Evolutionary conservation across 352 stramenopile species (phyloP).

Genomic region (Phytopythium montanum): DNA sequence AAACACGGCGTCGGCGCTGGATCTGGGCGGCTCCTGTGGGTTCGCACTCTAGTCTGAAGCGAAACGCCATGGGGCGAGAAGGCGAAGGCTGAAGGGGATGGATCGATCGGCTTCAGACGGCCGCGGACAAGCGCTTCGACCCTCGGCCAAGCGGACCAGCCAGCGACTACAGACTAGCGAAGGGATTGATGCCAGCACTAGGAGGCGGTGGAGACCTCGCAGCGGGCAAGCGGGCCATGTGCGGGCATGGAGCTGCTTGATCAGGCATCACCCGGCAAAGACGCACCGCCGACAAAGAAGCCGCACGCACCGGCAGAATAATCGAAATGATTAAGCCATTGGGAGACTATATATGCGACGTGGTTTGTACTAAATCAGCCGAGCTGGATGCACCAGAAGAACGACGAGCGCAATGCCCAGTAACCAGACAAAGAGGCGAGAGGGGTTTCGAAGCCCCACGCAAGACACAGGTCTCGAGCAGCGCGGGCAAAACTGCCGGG

Average conservation of each 20-base stretch:
- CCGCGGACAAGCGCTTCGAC: neutral
- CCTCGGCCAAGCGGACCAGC: neutral
- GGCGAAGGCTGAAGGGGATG: neutral
- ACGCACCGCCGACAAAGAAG: constrained; percentile 1
- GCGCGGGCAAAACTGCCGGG: no score
- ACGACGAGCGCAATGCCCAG: neutral
- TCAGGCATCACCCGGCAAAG: neutral
- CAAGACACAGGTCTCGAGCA: no score
- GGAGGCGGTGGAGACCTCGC: neutral
- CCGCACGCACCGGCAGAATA: constrained; percentile 1
- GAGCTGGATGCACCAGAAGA: neutral
- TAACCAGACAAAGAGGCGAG: neutral
- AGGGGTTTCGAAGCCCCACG: no score
- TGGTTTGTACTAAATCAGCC: neutral
- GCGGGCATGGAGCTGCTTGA: neutral
- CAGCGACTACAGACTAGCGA: no score
- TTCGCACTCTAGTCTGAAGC: neutral
- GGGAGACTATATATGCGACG: neutral
- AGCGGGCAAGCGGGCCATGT: no score
- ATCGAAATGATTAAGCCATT: neutral
- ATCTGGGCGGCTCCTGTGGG: neutral
- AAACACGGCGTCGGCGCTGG: neutral
- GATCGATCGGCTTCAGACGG: neutral
- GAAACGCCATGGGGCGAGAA: neutral
- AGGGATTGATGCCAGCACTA: no score